Percentiles rank a stretch among this genome's conserved stretches.
These are phyloP conservation scores for Vitis hybrid DNA, from an alignment of 177 flowering plant species.

Conservation along the genomic window DNA sequence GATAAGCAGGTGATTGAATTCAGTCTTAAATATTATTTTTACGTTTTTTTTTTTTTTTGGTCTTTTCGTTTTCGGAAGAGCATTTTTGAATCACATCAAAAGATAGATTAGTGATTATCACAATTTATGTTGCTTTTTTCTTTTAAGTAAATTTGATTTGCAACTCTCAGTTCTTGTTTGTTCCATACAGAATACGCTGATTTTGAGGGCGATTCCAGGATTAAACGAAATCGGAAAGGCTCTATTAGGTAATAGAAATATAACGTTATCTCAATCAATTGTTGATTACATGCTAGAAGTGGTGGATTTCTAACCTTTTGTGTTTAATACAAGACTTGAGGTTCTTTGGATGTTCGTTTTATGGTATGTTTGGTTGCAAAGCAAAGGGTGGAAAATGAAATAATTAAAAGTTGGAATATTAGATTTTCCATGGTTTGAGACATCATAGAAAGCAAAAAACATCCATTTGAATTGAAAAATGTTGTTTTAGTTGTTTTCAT, in stretches of 20 bases:
- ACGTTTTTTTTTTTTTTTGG: neutral
- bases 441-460: no score
- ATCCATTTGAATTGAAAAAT: no score
- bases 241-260: slow-evolving; percentile 55
- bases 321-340: no score
- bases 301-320: no score
- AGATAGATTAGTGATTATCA: no score
- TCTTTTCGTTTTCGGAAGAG: neutral
- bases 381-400: no score
- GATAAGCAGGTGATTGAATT: slow-evolving; percentile 66
- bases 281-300: neutral
- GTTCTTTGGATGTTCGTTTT: neutral
- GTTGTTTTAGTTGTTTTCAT: no score
- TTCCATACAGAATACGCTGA: slow-evolving; percentile 65
- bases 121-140: neutral
- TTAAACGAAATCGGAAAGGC: slow-evolving; percentile 72
- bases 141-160: neutral
- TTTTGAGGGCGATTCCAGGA: slow-evolving; percentile 86
- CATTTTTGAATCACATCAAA: no score
- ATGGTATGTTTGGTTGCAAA: neutral
- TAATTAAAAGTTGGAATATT: no score
- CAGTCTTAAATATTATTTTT: neutral
- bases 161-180: neutral
- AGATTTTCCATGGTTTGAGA: no score
- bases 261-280: neutral